Conservation (phyloP, 371 early-diverging fungal genomes). For the Nematocida minor region DNA sequence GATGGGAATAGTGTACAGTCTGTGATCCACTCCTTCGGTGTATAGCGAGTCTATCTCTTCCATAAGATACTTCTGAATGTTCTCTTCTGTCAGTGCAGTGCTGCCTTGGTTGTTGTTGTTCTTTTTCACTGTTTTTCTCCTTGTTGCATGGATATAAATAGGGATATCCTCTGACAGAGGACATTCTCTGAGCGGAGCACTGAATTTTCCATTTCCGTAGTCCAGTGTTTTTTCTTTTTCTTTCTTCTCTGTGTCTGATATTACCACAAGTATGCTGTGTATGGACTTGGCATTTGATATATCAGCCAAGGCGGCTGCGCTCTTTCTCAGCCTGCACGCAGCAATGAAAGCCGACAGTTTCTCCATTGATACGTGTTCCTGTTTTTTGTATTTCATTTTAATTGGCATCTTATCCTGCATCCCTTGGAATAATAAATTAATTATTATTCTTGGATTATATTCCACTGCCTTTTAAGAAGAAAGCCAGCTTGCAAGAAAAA, state of each 20-base stretch:
- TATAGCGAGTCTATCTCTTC: neutral
- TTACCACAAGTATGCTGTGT: neutral
- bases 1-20: neutral
- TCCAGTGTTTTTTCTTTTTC: too few relatives aligned
- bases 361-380: neutral
- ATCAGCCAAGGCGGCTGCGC: neutral
- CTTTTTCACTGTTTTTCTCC: neutral
- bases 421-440: too few relatives aligned
- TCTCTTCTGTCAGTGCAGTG: neutral
- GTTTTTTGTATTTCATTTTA: constrained; percentile 2
- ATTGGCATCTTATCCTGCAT: too few relatives aligned
- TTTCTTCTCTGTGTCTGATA: neutral
- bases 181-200: neutral
- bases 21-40: neutral
- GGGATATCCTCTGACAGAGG: constrained; percentile 7
- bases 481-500: too few relatives aligned
- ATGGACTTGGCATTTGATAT: neutral
- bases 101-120: too few relatives aligned
- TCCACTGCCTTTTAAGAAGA: too few relatives aligned
- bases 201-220: too few relatives aligned
- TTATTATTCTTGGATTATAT: too few relatives aligned
- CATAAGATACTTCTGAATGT: neutral
- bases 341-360: neutral
- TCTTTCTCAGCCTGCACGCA: neutral
- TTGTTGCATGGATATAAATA: neutral